Evolutionary conservation across 2,329 filamentous ascomycete genomes (phyloP).

Genomic region (Apiospora rasikravindrae): DNA sequence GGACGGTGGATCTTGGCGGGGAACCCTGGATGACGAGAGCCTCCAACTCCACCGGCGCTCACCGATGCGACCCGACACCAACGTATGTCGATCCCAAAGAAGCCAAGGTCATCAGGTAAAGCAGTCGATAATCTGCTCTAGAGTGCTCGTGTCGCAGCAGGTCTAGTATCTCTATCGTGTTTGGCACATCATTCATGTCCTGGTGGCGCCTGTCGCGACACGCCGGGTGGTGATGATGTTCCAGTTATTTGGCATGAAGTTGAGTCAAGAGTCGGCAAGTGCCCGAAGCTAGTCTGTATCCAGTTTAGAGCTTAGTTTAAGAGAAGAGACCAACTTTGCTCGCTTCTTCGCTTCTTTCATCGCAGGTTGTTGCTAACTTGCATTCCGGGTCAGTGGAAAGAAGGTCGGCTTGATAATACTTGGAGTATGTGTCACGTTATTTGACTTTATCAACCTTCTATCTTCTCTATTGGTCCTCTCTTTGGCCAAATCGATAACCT

Average conservation of each 20-base stretch:
- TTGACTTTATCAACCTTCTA: neutral
- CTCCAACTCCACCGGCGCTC: neutral
- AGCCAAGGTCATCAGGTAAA: neutral
- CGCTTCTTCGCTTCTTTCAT: neutral
- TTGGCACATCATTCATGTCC: neutral
- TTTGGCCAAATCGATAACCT: neutral
- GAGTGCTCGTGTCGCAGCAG: too few relatives aligned
- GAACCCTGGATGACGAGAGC: neutral
- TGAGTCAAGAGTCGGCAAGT: neutral
- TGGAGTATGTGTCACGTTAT: neutral
- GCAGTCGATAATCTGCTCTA: neutral
- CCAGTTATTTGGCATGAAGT: neutral
- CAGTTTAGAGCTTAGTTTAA: neutral
- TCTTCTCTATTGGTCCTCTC: neutral
- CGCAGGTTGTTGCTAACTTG: neutral
- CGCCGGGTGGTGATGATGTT: neutral
- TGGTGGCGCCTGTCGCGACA: neutral
- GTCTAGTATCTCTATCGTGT: neutral
- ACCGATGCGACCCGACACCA: neutral
- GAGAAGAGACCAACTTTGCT: neutral
- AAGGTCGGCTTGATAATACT: neutral
- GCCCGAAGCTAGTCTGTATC: neutral
- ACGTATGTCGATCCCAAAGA: neutral
- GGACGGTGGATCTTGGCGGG: conserved; percentile 2
- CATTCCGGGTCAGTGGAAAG: neutral